Conservation (phyloP, 345 rosid genomes). For the Salix caprea region DNA sequence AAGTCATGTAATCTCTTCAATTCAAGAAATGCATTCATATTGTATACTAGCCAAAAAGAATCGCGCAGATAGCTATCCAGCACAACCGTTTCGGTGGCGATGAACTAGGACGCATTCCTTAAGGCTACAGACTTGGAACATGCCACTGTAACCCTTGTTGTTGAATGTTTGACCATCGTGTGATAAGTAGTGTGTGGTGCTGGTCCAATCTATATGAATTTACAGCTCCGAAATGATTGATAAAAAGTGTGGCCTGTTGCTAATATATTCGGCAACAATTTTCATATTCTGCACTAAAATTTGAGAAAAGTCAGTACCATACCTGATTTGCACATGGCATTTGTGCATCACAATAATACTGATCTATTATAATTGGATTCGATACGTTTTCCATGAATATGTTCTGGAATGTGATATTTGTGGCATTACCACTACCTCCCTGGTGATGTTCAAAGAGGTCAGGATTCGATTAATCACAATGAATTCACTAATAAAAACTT, state of each 20-base stretch:
- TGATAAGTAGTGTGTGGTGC: no score
- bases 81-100: no score
- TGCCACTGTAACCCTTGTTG: no score
- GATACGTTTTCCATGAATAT: conserved; percentile 72
- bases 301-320: background rate
- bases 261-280: no score
- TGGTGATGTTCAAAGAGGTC: conserved; percentile 23
- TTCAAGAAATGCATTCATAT: background rate
- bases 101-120: no score
- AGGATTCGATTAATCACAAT: conserved; percentile 7
- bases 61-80: no score
- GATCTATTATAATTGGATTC: conserved; percentile 79
- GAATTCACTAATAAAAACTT: background rate
- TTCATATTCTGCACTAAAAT: background rate
- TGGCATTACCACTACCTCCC: conserved; percentile 82
- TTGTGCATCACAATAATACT: conserved; percentile 74
- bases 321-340: conserved; percentile 86
- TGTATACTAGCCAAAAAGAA: background rate
- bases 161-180: no score
- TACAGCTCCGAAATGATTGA: no score
- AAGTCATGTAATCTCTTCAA: background rate
- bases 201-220: no score
- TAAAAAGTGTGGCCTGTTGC: no score
- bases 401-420: conserved; percentile 52
- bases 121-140: no score